phyloP scores from a whole-genome alignment of 257 asterid species.

The Parsonsia alboflavescens region DNA sequence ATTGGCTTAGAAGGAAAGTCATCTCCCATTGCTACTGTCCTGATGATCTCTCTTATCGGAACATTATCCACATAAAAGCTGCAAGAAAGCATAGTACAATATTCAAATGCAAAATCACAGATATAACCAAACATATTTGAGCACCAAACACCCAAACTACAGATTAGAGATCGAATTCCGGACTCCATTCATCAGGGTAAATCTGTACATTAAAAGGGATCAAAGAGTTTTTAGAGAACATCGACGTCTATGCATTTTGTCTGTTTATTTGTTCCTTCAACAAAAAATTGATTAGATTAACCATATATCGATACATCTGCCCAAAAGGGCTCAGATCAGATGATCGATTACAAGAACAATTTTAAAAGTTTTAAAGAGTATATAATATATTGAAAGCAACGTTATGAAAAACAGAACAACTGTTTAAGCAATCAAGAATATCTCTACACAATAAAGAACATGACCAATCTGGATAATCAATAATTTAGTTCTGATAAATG shows the following conservation, averaged over 20 bases:
- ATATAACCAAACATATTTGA: constrained; percentile 10
- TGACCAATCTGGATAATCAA: background rate
- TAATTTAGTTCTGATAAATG: too few relatives aligned
- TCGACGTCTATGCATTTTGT: background rate
- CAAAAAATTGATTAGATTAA: background rate
- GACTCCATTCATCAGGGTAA: background rate
- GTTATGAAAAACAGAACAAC: background rate
- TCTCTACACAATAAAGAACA: background rate
- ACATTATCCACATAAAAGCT: constrained; percentile 76
- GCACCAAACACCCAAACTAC: constrained; percentile 9
- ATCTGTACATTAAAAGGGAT: too few relatives aligned
- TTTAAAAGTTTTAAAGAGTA: too few relatives aligned
- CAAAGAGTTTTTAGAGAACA: background rate
- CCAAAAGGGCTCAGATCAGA: background rate
- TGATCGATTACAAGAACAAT: background rate
- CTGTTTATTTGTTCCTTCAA: background rate
- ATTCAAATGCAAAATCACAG: constrained; percentile 19
- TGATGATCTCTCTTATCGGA: constrained; percentile 70
- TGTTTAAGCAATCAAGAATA: background rate
- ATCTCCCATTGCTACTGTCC: constrained; percentile 68
- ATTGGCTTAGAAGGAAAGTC: constrained; percentile 85
- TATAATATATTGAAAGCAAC: background rate
- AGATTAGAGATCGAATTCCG: background rate
- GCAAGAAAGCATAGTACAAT: constrained; percentile 28
- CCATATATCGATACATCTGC: background rate